Percentiles rank a stretch among this genome's conserved stretches.
Conservation (phyloP, 129 eudicot genomes). For the sunflower (Helianthus annuus) region HanXRQr2.0-SUNRISE NC_035442.2:32426201-32426700, state of each 20-base stretch:
- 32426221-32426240: slow-evolving; percentile 27
- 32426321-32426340: not conserved
- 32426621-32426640: not conserved
- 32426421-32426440: not conserved
- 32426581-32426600: not conserved
- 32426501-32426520: slow-evolving; percentile 24
- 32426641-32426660: slow-evolving; percentile 32
- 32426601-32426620: too few species aligned
- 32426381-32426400: not conserved
- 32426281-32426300: not conserved
- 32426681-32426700: not conserved
- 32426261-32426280: not conserved
- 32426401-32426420: too few species aligned
- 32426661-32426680: slow-evolving; percentile 13
- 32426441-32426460: not conserved
- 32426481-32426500: not conserved
- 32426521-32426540: slow-evolving; percentile 4
- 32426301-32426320: slow-evolving; percentile 5
- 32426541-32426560: slow-evolving; percentile 5
- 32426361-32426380: slow-evolving; percentile 24
- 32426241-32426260: not conserved
- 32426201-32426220: slow-evolving; percentile 5
- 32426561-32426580: slow-evolving; percentile 17
- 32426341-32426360: not conserved
- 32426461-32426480: not conserved